A percentile compares a stretch with the other conserved stretches of the same genome.
phyloP scores from a whole-genome alignment of 2,329 filamentous ascomycete species.

The Fusarium torreyae region DNA sequence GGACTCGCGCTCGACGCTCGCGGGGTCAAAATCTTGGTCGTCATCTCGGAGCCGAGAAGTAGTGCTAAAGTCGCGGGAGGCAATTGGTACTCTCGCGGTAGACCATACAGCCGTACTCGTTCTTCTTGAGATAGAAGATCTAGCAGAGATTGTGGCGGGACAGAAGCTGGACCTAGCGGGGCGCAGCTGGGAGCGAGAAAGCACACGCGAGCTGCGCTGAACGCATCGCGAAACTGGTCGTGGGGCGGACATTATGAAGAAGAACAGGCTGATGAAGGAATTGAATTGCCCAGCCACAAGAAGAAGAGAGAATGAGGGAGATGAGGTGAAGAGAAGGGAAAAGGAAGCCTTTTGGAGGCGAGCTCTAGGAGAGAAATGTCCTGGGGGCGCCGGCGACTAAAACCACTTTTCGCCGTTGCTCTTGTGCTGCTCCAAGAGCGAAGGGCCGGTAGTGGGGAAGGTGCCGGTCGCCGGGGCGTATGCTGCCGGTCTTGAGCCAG shows the following conservation, averaged over 20 bases:
- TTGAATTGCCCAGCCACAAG: conserved; percentile 48
- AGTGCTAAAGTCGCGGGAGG: conserved; percentile 57
- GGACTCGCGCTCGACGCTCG: conserved; percentile 83
- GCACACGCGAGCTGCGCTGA: conserved; percentile 56
- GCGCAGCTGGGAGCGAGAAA: conserved; percentile 51
- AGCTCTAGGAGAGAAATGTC: conserved; percentile 20
- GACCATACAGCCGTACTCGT: conserved; percentile 37
- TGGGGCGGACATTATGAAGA: conserved; percentile 54
- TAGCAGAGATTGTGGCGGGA: conserved; percentile 41
- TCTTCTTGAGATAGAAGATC: conserved; percentile 29
- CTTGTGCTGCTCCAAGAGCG: conserved; percentile 26
- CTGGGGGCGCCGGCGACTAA: conserved; percentile 38
- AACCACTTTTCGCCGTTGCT: conserved; percentile 39
- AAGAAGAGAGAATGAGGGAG: conserved; percentile 1
- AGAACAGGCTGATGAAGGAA: conserved; percentile 3
- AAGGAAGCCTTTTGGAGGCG: conserved; percentile 9
- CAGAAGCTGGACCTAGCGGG: conserved; percentile 46
- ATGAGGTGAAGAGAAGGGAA: not conserved
- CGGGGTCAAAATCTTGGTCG: conserved; percentile 76
- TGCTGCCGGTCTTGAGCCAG: conserved; percentile 22
- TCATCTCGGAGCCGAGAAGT: conserved; percentile 46
- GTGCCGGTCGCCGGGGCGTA: conserved; percentile 24
- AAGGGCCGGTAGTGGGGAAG: conserved; percentile 28
- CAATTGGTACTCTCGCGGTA: conserved; percentile 39
- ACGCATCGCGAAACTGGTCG: conserved; percentile 59